Percentiles rank a stretch among this genome's conserved stretches.
phyloP scores from a whole-genome alignment of 1,284 basidiomycete species.

The Inonotus obliquus region DNA sequence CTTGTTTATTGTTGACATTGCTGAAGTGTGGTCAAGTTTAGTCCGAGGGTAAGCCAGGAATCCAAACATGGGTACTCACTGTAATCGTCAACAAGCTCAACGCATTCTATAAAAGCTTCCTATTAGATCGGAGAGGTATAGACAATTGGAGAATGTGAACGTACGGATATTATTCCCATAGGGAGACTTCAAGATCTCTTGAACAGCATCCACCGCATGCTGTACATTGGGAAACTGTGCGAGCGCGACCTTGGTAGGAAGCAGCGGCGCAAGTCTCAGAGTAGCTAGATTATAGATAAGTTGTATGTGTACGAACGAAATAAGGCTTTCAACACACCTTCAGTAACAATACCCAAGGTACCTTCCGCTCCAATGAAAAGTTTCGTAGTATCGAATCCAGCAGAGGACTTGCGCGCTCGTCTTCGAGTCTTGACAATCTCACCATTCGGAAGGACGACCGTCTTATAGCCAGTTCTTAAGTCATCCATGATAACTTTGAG shows the following conservation, averaged over 20 bases:
- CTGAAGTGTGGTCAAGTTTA: slow-evolving; percentile 15
- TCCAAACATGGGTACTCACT: slow-evolving; percentile 26
- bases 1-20: slow-evolving; percentile 17
- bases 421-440: slow-evolving; percentile 57
- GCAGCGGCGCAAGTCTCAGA: slow-evolving; percentile 43
- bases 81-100: slow-evolving; percentile 42
- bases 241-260: slow-evolving; percentile 34
- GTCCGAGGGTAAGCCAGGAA: slow-evolving; percentile 39
- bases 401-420: slow-evolving; percentile 48
- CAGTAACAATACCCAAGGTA: slow-evolving; percentile 54
- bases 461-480: slow-evolving; percentile 26
- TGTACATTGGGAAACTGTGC: slow-evolving; percentile 24
- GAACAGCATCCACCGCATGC: slow-evolving; percentile 36
- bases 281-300: slow-evolving; percentile 32
- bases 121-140: neutral
- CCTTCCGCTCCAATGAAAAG: slow-evolving; percentile 59
- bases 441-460: slow-evolving; percentile 51
- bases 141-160: neutral
- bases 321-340: slow-evolving; percentile 37
- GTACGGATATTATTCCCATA: slow-evolving; percentile 22
- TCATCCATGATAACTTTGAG: neutral
- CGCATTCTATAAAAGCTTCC: slow-evolving; percentile 29
- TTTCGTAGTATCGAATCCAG: slow-evolving; percentile 53
- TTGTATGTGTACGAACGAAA: too few relatives aligned
- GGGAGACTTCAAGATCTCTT: slow-evolving; percentile 37